Evolutionary conservation across 2,329 filamentous ascomycete genomes (phyloP).

Genomic region (Pleoardoris graminearum): DNA sequence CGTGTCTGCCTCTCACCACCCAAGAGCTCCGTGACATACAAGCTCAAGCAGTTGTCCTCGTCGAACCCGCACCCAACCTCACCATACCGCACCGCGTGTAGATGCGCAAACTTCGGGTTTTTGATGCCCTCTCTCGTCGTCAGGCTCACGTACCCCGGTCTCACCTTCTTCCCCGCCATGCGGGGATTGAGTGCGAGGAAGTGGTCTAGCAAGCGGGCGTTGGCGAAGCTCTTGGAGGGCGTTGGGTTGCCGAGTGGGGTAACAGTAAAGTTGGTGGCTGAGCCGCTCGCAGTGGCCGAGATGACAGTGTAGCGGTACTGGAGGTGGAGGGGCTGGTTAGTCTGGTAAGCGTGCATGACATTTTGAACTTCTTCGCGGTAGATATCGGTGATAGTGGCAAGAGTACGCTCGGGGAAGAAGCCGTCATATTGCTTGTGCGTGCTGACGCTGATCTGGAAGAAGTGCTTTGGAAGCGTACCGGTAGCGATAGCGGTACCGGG

Average conservation of each 20-base stretch:
- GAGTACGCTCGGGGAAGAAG: background rate
- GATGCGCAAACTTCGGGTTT: conserved; percentile 5
- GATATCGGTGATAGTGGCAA: background rate
- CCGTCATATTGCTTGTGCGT: background rate
- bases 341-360: background rate
- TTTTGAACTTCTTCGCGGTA: background rate
- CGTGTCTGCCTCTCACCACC: background rate
- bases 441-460: background rate
- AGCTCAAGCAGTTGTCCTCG: background rate
- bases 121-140: background rate
- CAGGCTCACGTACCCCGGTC: background rate
- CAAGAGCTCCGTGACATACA: conserved; percentile 1
- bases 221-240: background rate
- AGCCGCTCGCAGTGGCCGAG: background rate
- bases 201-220: background rate
- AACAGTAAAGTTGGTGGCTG: background rate
- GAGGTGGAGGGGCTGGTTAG: background rate
- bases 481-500: too few species aligned
- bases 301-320: background rate
- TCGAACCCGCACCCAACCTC: conserved; percentile 8
- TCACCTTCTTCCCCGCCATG: background rate
- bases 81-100: conserved; percentile 4
- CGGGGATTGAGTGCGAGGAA: background rate
- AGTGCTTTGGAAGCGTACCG: background rate
- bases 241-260: background rate